Conservation (phyloP, 2,329 filamentous ascomycete genomes). For the Calcarisporium arbuscula region DNA sequence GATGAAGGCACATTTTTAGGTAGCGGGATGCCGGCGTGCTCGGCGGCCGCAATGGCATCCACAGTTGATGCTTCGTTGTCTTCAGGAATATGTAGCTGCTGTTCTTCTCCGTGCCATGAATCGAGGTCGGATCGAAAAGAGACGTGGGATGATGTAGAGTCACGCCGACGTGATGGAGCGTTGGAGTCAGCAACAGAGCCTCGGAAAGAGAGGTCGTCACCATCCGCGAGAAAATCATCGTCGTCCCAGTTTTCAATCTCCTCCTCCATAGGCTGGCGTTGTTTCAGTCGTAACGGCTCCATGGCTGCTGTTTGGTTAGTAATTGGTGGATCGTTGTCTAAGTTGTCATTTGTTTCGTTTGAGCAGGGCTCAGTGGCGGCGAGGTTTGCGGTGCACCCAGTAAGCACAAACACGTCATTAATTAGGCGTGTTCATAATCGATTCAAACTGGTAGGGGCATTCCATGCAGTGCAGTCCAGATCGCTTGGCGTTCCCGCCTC, state of each 20-base stretch:
- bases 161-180: constrained; percentile 50
- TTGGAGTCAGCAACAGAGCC: constrained; percentile 41
- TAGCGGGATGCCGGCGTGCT: constrained; percentile 84
- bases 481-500: too few relatives aligned
- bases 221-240: constrained; percentile 66
- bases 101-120: constrained; percentile 71
- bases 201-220: constrained; percentile 56
- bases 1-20: constrained; percentile 82
- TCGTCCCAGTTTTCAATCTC: constrained; percentile 74
- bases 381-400: constrained; percentile 3
- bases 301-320: constrained; percentile 27
- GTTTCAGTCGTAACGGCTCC: constrained; percentile 49
- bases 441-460: not conserved
- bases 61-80: constrained; percentile 79
- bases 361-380: too few relatives aligned
- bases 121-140: constrained; percentile 81
- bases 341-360: not conserved
- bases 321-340: not conserved
- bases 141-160: constrained; percentile 74
- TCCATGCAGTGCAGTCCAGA: too few relatives aligned
- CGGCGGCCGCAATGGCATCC: constrained; percentile 81
- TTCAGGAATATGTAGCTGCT: constrained; percentile 75
- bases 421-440: too few relatives aligned
- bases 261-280: constrained; percentile 48
- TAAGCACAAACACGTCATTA: constrained; percentile 9